These are phyloP conservation scores for Polygonum aviculare DNA, from an alignment of 148 eudicot genomes.

Conservation along the genomic window DNA sequence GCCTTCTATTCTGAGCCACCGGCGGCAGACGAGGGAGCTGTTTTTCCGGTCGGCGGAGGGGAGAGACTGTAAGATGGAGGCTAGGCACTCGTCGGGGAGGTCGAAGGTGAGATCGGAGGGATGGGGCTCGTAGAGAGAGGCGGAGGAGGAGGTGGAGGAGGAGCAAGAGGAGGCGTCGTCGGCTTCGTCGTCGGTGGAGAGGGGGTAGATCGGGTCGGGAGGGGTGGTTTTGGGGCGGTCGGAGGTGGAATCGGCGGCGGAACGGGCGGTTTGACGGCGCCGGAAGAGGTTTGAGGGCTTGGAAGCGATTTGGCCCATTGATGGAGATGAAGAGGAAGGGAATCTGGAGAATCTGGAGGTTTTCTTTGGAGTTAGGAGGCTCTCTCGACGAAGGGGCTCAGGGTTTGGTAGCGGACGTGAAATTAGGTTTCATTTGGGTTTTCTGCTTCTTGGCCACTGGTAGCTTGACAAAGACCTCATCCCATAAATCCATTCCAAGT, in stretches of 20 bases:
- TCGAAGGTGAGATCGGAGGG: background rate
- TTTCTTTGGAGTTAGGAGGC: background rate
- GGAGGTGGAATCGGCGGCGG: background rate
- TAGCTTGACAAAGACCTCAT: background rate
- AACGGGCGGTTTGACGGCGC: background rate
- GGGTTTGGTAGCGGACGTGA: background rate
- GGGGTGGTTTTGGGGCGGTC: background rate
- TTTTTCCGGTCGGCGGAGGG: slow-evolving; percentile 31
- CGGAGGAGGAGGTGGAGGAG: background rate
- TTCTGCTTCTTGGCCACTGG: background rate
- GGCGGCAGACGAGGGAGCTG: slow-evolving; percentile 38
- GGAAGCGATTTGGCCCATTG: background rate
- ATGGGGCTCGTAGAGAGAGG: background rate
- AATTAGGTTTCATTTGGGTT: background rate
- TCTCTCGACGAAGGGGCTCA: no score
- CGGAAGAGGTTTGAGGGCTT: background rate
- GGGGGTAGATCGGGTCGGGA: background rate
- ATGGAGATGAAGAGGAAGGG: background rate
- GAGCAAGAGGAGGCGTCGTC: background rate
- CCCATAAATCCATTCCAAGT: background rate
- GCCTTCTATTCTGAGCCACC: slow-evolving; percentile 40
- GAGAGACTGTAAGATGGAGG: slow-evolving; percentile 32
- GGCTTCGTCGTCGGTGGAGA: background rate
- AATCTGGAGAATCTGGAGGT: background rate
- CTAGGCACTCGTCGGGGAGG: slow-evolving; percentile 36